Conservation (phyloP, 2,329 filamentous ascomycete genomes). For the Hymenoscyphus infarciens region DNA sequence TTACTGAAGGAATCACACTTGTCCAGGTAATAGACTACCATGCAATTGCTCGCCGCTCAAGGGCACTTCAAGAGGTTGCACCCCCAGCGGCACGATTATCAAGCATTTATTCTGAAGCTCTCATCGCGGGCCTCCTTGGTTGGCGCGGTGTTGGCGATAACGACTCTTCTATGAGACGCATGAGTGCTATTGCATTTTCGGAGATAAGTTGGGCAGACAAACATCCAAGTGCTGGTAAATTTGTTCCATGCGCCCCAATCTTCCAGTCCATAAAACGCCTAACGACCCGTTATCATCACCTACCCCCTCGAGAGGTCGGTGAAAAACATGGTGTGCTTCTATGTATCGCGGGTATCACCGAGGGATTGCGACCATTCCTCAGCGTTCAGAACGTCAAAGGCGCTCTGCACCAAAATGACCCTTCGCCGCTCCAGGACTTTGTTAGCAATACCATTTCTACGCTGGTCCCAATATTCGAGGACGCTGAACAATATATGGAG, state of each 20-base stretch:
- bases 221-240: not conserved
- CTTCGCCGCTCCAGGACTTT: not conserved
- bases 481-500: not conserved
- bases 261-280: not conserved
- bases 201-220: constrained; percentile 41
- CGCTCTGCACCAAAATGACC: not conserved
- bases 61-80: constrained; percentile 77
- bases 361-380: not conserved
- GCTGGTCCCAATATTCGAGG: not conserved
- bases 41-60: constrained; percentile 79
- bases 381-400: not conserved
- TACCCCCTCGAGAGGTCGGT: constrained; percentile 53
- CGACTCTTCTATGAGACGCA: constrained; percentile 69
- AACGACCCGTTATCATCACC: not conserved
- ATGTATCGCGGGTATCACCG: constrained; percentile 55
- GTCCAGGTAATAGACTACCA: constrained; percentile 94
- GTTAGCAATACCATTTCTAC: not conserved
- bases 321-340: constrained; percentile 66
- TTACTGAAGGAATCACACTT: constrained; percentile 75
- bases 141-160: constrained; percentile 88
- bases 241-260: not conserved
- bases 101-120: constrained; percentile 59
- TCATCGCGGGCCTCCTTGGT: constrained; percentile 67
- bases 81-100: constrained; percentile 64
- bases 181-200: constrained; percentile 68